These are phyloP conservation scores for Musa troglodytarum DNA, from an alignment of 176 grass and related monocot genomes.

Conservation along the genomic window DNA sequence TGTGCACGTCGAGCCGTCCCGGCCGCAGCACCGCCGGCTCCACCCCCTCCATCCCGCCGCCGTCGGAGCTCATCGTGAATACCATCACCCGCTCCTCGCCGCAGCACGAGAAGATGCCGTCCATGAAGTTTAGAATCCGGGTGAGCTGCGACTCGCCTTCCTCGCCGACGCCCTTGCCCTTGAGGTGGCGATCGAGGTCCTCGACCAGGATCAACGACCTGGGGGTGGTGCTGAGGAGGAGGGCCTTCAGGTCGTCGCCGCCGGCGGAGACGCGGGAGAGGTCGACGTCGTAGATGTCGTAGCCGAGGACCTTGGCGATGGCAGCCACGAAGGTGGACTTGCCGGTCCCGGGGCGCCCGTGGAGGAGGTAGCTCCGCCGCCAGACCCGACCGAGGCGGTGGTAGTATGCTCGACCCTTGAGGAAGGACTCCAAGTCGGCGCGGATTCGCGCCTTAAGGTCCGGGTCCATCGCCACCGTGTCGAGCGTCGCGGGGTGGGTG, in stretches of 20 bases:
- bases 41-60: constrained; percentile 41
- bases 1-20: constrained; percentile 73
- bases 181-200: constrained; percentile 83
- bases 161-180: constrained; percentile 14
- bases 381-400: constrained; percentile 80
- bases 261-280: constrained; percentile 31
- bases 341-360: constrained; percentile 64
- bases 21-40: constrained; percentile 81
- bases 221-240: constrained; percentile 59
- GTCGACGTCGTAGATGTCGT: constrained; percentile 89
- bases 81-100: constrained; percentile 88
- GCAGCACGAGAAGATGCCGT: constrained; percentile 71
- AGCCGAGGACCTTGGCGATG: constrained; percentile 78
- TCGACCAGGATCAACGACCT: constrained; percentile 89
- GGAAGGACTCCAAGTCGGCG: constrained; percentile 64
- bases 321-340: constrained; percentile 89
- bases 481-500: constrained; percentile 75
- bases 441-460: constrained; percentile 62
- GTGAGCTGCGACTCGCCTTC: constrained; percentile 22
- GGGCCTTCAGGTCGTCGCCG: constrained; percentile 50
- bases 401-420: constrained; percentile 77
- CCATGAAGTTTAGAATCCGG: constrained; percentile 78
- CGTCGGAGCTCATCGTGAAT: constrained; percentile 66
- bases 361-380: constrained; percentile 96
- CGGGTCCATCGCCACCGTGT: constrained; percentile 76